Evolutionary conservation across 352 stramenopile genomes (phyloP).

Genomic region (Aphanomyces euteiches): DNA sequence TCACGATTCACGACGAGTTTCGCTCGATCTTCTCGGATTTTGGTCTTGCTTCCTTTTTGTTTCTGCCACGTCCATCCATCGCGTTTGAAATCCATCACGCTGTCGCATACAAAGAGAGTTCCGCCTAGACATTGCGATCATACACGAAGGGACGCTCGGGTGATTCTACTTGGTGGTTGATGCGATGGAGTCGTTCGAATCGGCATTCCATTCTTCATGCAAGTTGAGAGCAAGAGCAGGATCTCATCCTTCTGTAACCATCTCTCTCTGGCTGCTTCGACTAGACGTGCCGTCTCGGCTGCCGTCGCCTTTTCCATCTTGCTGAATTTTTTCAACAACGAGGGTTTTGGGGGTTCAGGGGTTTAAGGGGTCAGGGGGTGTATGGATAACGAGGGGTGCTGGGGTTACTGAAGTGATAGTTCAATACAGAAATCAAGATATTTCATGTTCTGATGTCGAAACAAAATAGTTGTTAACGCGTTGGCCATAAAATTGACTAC

Average conservation of each 20-base stretch:
- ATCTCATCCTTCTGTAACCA: conserved; percentile 86
- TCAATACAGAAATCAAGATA: conserved; percentile 5
- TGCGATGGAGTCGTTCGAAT: conserved; percentile 43
- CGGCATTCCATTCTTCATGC: conserved; percentile 44
- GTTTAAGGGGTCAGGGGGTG: too few species aligned
- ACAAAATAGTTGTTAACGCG: too few species aligned
- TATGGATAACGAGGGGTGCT: too few species aligned
- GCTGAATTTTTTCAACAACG: background rate
- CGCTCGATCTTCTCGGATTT: conserved; percentile 76
- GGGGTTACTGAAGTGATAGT: background rate
- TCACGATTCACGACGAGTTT: conserved; percentile 83
- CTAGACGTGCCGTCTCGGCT: conserved; percentile 9
- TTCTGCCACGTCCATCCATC: conserved; percentile 85
- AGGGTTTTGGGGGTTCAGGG: too few species aligned
- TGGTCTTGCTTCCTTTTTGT: conserved; percentile 67
- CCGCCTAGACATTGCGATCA: conserved; percentile 43
- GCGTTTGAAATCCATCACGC: conserved; percentile 76
- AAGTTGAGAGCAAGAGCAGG: conserved; percentile 62
- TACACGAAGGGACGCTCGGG: background rate
- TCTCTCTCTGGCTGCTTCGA: conserved; percentile 31
- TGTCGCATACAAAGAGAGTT: conserved; percentile 68
- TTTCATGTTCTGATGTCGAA: background rate
- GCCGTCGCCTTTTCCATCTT: background rate
- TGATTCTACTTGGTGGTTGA: conserved; percentile 54
- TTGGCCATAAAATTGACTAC: too few species aligned